Base-by-base conservation (phyloP, 306 rosid species). In the Dryas alaskensis region DNA sequence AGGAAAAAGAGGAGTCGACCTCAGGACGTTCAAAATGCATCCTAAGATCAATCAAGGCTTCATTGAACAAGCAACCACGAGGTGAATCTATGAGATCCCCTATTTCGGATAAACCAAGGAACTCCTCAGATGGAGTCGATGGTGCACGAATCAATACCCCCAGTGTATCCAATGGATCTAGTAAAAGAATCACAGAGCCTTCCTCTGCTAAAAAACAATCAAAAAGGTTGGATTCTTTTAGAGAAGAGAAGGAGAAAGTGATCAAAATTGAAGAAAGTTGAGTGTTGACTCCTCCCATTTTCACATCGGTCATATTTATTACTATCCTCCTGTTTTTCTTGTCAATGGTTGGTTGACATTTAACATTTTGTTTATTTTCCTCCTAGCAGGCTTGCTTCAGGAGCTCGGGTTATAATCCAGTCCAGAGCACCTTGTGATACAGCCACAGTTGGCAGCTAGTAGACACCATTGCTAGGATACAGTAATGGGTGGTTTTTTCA, bases 201-300 rank as follows among this genome's bases (percentile, higher is more conserved):
- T 81, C 72, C 3, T 77, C 81, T 1, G 80, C 73, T 40, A 87
- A 57, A 76, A 89, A 55, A 54, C 90, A 84, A 37, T 84, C 89
- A 5, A 83, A 73, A 42, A 86, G 83, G 74, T 54, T 86, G 45
- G 91, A 89, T 64, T 83, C 90, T 25, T 84, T 73, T 25, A 80
- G 87, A 69, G 93, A 86, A 80, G 96, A 89, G 65, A 80, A 83
- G 59, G 92, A 91, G 70, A 82, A 85, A 51, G 90, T 88, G 73
- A 82, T 89, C 87, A 89, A 87, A 86, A 85, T 89, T 4, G 98
- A 93, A 77, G 98, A 93, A 93, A 91, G 98, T 89, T 93, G 89
- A 93, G 98, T 81, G 65, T 72, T 66, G 80, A 68, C 60, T 72
- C 54, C 66, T 31, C 70, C 65, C 14, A 31, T 50, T 55, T 81